A percentile compares a stretch with the other conserved stretches of the same genome.
Conservation (phyloP, 768 basidiomycete genomes). For the Tulasnella sp. region DNA sequence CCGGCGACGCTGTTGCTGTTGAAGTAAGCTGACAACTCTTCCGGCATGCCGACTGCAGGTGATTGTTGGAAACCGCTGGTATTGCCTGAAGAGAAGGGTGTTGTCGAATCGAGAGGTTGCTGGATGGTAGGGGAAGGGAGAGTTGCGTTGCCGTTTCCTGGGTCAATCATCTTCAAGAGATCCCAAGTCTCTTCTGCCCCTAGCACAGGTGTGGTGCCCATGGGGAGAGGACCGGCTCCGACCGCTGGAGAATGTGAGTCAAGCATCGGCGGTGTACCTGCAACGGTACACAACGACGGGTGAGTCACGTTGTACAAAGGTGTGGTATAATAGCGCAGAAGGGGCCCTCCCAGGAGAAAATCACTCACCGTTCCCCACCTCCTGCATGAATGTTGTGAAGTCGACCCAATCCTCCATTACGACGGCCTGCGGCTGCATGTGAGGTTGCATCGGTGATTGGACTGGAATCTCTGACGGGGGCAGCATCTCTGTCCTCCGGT, state of each 20-base stretch:
- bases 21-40: background rate
- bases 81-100: conserved; percentile 1
- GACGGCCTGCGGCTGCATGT: background rate
- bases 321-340: conserved; percentile 1
- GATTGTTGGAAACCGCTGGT: background rate
- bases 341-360: background rate
- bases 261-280: conserved; percentile 2
- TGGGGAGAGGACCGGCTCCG: background rate
- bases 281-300: background rate
- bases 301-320: conserved; percentile 9
- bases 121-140: conserved; percentile 12
- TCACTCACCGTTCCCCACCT: conserved; percentile 15
- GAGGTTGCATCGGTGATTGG: background rate
- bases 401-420: conserved; percentile 12
- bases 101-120: conserved; percentile 3
- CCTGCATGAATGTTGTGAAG: background rate
- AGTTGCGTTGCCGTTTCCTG: background rate
- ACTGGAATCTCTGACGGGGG: conserved; percentile 8
- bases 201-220: background rate
- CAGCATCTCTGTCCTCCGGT: conserved; percentile 12
- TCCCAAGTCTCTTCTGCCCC: conserved; percentile 8
- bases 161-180: conserved; percentile 1
- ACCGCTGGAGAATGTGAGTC: conserved; percentile 8
- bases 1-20: background rate
- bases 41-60: background rate